Conservation (phyloP, 2,329 filamentous ascomycete species). For the Bipolaris zeicola region DNA sequence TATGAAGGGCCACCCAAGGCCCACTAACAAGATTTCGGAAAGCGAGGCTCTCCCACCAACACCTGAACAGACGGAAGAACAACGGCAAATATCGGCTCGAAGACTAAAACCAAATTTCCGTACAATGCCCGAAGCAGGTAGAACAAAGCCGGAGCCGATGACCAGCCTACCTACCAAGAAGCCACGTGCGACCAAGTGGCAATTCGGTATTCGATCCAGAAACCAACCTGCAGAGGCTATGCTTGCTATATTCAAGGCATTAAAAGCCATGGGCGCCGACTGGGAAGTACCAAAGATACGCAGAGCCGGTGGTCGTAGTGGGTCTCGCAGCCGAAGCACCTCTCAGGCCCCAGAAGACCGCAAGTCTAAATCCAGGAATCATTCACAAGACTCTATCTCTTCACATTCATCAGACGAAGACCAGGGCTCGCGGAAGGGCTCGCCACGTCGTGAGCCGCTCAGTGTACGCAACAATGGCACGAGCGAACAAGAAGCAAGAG, state of each 20-base stretch:
- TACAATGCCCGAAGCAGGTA: conserved; percentile 64
- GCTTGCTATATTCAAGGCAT: conserved; percentile 90
- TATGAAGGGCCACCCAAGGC: conserved; percentile 69
- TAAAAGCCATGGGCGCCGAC: conserved; percentile 84
- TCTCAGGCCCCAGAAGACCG: conserved; percentile 33
- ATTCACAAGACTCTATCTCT: conserved; percentile 41
- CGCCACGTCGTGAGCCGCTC: conserved; percentile 35
- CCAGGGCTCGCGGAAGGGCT: conserved; percentile 15
- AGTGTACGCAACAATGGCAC: conserved; percentile 36
- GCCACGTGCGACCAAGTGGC: conserved; percentile 85
- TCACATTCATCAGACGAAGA: conserved; percentile 39
- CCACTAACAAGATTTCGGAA: conserved; percentile 28
- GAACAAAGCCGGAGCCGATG: conserved; percentile 60
- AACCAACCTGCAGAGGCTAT: conserved; percentile 95
- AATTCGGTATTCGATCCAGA: conserved; percentile 93
- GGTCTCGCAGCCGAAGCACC: conserved; percentile 40
- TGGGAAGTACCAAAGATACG: conserved; percentile 69
- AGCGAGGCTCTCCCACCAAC: conserved; percentile 47
- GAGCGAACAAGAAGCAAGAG: conserved; percentile 31
- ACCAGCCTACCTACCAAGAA: conserved; percentile 68
- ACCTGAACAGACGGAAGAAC: conserved; percentile 54
- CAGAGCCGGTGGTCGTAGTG: conserved; percentile 49
- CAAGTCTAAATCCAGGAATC: conserved; percentile 43
- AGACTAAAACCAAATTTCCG: conserved; percentile 85
- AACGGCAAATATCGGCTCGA: conserved; percentile 80